phyloP scores from a whole-genome alignment of 2,329 filamentous ascomycete genomes.

The Paracorniculantispora psalliotae region DNA sequence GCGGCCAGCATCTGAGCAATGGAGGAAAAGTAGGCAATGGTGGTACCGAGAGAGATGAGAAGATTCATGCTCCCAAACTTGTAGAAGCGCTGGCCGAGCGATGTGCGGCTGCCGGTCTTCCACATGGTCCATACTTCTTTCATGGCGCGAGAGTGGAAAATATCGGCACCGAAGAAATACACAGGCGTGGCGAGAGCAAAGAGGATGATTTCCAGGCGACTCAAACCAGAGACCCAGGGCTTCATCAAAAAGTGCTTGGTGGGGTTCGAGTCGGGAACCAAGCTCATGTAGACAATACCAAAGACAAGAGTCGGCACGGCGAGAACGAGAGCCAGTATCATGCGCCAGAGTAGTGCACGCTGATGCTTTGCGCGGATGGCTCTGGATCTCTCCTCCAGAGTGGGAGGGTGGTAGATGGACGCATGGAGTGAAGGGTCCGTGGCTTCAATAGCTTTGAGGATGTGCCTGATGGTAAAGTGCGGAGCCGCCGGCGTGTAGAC shows the following conservation, averaged over 20 bases:
- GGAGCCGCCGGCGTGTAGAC: conserved; percentile 66
- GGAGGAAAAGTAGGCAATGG: conserved; percentile 81
- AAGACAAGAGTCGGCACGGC: conserved; percentile 82
- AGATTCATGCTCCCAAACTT: conserved; percentile 98
- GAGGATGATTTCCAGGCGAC: conserved; percentile 71
- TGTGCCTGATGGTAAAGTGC: conserved; percentile 67
- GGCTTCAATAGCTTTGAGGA: conserved; percentile 62
- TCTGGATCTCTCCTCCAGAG: conserved; percentile 75
- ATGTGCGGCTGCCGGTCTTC: conserved; percentile 68
- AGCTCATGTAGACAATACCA: conserved; percentile 86
- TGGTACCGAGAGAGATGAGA: conserved; percentile 82
- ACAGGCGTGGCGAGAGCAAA: conserved; percentile 80
- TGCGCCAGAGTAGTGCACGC: conserved; percentile 61
- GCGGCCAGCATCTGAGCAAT: conserved; percentile 68
- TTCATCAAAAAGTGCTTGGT: conserved; percentile 63
- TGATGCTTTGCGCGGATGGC: conserved; percentile 68
- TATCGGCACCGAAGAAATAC: conserved; percentile 80
- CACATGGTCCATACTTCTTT: conserved; percentile 77
- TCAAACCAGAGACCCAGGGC: conserved; percentile 67
- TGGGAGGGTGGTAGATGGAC: conserved; percentile 72
- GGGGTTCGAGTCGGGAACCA: conserved; percentile 57
- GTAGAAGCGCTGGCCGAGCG: conserved; percentile 71
- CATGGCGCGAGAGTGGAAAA: conserved; percentile 74
- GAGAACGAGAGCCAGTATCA: conserved; percentile 61
- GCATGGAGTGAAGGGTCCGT: conserved; percentile 62